Conservation (phyloP, 371 early-diverging fungal species). For the Fennellomyces sp. region DNA sequence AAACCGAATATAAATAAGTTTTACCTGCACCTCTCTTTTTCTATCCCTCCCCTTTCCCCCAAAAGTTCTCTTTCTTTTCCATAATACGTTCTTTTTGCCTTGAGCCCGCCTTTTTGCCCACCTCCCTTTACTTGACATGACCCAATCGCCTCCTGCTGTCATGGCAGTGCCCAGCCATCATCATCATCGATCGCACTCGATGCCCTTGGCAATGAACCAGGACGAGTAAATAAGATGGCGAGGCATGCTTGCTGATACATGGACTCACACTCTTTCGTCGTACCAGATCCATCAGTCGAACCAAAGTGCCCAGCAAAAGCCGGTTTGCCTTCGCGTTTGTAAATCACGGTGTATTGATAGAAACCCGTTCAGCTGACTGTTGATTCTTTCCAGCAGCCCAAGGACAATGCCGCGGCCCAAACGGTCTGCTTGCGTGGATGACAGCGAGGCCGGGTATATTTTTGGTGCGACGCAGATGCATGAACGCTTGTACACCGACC, state of each 20-base stretch:
- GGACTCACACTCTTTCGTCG: not conserved
- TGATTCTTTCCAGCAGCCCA: not conserved
- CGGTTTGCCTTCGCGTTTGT: not conserved
- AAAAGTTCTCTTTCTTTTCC: not conserved
- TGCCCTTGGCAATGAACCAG: constrained; percentile 11
- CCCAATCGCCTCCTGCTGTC: constrained; percentile 1
- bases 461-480: constrained; percentile 16
- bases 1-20: constrained; percentile 5
- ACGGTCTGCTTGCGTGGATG: not conserved
- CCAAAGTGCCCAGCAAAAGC: not conserved
- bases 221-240: not conserved
- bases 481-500: constrained; percentile 6
- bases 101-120: not conserved
- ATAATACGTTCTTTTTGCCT: too few relatives aligned
- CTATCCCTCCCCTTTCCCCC: not conserved
- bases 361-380: not conserved
- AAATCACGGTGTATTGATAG: not conserved
- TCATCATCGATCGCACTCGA: constrained; percentile 18
- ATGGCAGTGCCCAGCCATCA: constrained; percentile 1
- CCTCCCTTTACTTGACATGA: too few relatives aligned
- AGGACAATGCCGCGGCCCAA: not conserved
- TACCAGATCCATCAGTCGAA: not conserved
- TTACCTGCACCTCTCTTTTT: not conserved
- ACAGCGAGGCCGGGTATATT: constrained; percentile 8
- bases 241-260: not conserved